Base-by-base conservation (phyloP, 192 early-diverging fungal species). In the Coemansia pectinata region DNA sequence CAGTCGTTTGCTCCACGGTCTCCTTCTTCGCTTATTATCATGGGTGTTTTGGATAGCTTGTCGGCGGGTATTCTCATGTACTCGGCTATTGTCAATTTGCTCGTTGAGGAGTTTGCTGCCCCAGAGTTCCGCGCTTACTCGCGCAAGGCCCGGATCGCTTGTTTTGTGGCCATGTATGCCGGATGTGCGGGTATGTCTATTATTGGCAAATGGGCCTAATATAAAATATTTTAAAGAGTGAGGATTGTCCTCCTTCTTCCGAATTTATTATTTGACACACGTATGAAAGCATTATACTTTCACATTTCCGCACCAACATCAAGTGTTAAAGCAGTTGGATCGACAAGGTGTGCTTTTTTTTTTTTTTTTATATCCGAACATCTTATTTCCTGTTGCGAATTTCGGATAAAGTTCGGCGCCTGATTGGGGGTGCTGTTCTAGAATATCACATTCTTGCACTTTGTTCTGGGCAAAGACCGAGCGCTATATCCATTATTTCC, bases 11-110 rank as follows among this genome's bases (percentile, higher is more conserved):
- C 90, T 21, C 85, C 85, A 2, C 71, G 83, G 10, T 86, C 87
- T 0, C 62, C 76, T 1, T 65, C 80, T 0, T 73, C 89, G 4
- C 74, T 95, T 25, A 55, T 93, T 15, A 72, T 88, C 11, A 88
- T 92, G 71, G 95, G 93, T 4, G 84, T 94, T 19, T 79, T 97
- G 17, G 92, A 97, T 58, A 77, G 90, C 3, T 40, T 94, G 33
- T 92, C 91, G 2, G 90, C 93, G 0, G 94, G 94, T 12, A 94
- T 95, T 27, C 72, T 96, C 25, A 70, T 95, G 14, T 95, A 96
- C 77, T 90, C 86, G 53, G 87, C 91, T 2, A 78, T 92, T 41
- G 89, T 90, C 25, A 89, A 93, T 52, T 72, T 96, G 55, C 88
- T 95, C 63, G 85, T 87, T 5, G 78, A 85, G 23, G 92, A 95